Base-by-base conservation (phyloP, 2,329 filamentous ascomycete genomes). In the Juglanconis oblonga region DNA sequence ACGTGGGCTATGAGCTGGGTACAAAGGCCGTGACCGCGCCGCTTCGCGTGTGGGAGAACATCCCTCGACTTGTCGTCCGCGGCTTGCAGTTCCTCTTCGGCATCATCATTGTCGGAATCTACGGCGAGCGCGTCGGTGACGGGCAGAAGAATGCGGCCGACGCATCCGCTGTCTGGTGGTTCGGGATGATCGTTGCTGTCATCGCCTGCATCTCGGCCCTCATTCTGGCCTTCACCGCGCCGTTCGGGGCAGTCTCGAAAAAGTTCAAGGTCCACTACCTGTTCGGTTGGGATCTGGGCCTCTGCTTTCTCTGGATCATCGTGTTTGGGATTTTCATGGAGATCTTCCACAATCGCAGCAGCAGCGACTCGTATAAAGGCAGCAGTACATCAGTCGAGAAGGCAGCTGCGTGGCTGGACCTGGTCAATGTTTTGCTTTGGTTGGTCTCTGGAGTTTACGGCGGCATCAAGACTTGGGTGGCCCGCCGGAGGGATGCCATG, bases 311-410 rank as follows among this genome's bases (percentile, higher is more conserved):
- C 2, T 92, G 88, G 85, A 76, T 89, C 62, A 81, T 85, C 13
- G 78, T 88, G 3, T 91, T 92, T 69, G 89, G 88, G 33, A 81
- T 89, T 61, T 92, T 92, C 66, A 89, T 86, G 13, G 83, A 79
- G 62, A 85, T 91, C 75, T 92, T 88, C 73, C 84, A 92, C 61
- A 72, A 79, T 38, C 80, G 83, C 53, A 80, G 79, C 58, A 80
- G 87, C 59, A 75, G 77, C 38, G 77, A 84, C 58, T 67, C 72
- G 45, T 80, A 79, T 71, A 74, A 80, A 69, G 77, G 76, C 35
- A 72, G 70, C 49, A 77, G 70, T 62, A 77, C 76, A 0, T 63
- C 69, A 4, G 55, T 70, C 6, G 92, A 92, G 89, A 88, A 89
- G 74, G 79, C 83, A 62, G 87, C 88, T 2, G 88, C 90, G 3